Evolutionary conservation across 1,139 yeast genomes (phyloP).

Genomic region (Lodderomyces parapsilosis): DNA sequence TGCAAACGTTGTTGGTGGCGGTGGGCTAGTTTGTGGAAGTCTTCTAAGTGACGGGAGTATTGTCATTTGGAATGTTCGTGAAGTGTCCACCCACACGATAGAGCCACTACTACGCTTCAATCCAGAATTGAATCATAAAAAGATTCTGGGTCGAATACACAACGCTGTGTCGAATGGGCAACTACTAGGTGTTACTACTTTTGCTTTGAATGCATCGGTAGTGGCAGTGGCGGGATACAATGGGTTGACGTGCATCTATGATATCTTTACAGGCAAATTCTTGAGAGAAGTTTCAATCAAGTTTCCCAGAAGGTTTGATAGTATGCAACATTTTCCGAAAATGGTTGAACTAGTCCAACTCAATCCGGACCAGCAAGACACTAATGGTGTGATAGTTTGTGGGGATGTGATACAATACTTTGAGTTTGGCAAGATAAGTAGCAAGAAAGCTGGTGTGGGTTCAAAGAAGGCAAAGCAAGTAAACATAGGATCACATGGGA

Average conservation of each 20-base stretch:
- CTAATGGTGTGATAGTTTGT: constrained; percentile 55
- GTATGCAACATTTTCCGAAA: constrained; percentile 23
- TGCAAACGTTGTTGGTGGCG: constrained; percentile 29
- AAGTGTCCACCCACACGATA: constrained; percentile 17
- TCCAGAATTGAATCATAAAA: constrained; percentile 19
- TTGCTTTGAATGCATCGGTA: constrained; percentile 44
- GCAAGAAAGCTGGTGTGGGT: neutral
- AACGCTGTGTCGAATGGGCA: constrained; percentile 8
- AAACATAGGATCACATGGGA: constrained; percentile 11
- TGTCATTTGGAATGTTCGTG: constrained; percentile 42
- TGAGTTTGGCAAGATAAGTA: constrained; percentile 47
- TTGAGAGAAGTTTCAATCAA: constrained; percentile 48
- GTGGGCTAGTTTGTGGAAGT: constrained; percentile 39
- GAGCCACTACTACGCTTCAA: constrained; percentile 20
- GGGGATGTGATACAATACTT: constrained; percentile 63
- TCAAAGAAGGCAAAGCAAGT: constrained; percentile 7
- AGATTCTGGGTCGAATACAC: constrained; percentile 17
- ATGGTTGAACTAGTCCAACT: constrained; percentile 46
- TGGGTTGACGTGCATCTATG: constrained; percentile 63
- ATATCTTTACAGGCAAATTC: constrained; percentile 58
- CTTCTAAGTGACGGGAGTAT: constrained; percentile 36
- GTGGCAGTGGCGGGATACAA: constrained; percentile 61
- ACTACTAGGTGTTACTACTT: constrained; percentile 21
- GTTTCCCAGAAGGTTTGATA: constrained; percentile 40
- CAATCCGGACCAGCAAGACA: constrained; percentile 39